A percentile compares a stretch with the other conserved stretches of the same genome.
Evolutionary conservation across 768 basidiomycete species (phyloP).

Genomic region (Phlegmacium glaucopus): DNA sequence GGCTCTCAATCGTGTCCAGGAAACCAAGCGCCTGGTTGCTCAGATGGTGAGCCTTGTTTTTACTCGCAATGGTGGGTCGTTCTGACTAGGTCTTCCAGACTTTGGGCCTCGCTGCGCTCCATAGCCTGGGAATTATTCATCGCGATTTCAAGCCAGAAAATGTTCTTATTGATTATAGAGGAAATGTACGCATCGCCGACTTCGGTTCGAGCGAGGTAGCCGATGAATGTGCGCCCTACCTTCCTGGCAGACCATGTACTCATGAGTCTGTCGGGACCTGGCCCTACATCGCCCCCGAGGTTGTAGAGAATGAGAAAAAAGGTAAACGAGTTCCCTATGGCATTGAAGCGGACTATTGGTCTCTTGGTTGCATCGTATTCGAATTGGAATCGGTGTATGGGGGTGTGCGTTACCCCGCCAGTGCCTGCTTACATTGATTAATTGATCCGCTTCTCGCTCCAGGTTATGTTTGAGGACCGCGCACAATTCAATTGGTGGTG

Average conservation of each 20-base stretch:
- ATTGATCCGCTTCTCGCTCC: not conserved
- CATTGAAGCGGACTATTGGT: not conserved
- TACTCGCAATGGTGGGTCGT: not conserved
- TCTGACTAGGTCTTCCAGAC: not conserved
- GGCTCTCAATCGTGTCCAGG: not conserved
- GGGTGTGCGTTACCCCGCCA: not conserved
- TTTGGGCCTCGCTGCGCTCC: not conserved
- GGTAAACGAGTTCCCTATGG: not conserved
- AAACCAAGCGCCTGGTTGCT: not conserved
- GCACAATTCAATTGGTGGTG: not conserved
- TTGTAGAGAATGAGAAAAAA: not conserved
- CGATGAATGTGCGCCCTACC: not conserved
- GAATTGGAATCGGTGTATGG: not conserved
- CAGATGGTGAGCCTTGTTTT: not conserved
- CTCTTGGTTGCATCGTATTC: not conserved
- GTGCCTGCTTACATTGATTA: not conserved
- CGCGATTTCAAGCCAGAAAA: constrained; percentile 4
- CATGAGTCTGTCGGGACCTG: not conserved
- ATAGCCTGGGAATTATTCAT: constrained; percentile 2
- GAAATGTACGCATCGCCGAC: not conserved
- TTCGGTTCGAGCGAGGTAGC: not conserved
- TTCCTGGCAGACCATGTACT: not conserved
- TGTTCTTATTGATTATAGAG: constrained; percentile 3
- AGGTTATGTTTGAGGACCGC: not conserved
- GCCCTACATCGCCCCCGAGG: not conserved